Evolutionary conservation across 139 green algal genomes (phyloP).

Genomic region (Marvania coccoides): DNA sequence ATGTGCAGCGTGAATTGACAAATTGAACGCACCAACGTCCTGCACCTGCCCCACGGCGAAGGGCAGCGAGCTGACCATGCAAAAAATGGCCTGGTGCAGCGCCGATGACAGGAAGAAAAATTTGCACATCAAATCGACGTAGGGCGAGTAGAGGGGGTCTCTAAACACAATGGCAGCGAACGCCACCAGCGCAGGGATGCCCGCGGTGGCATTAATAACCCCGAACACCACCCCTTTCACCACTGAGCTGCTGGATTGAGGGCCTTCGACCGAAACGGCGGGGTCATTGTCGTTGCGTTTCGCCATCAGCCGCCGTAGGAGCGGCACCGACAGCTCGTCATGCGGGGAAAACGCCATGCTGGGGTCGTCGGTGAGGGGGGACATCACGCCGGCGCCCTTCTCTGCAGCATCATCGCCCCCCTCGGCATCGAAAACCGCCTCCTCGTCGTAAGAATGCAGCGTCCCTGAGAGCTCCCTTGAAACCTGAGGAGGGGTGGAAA

Average conservation of each 20-base stretch:
- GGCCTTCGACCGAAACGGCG: no score
- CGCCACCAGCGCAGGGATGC: constrained; percentile 62
- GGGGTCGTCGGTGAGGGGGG: not conserved
- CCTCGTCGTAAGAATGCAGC: not conserved
- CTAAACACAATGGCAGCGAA: constrained; percentile 65
- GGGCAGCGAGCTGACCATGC: constrained; percentile 37
- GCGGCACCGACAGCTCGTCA: no score
- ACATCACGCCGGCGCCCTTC: not conserved
- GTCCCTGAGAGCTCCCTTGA: not conserved
- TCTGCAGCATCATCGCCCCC: no score
- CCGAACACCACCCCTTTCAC: constrained; percentile 24
- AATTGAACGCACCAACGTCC: constrained; percentile 7
- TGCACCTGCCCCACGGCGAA: constrained; percentile 61
- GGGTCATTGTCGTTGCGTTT: no score
- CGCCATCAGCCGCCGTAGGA: no score
- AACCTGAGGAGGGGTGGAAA: no score
- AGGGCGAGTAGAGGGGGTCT: constrained; percentile 21
- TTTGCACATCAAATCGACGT: constrained; percentile 44
- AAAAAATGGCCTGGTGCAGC: constrained; percentile 64
- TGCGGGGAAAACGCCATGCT: not conserved
- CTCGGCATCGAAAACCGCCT: no score
- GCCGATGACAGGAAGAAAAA: constrained; percentile 50
- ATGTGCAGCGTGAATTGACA: no score
- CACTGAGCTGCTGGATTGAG: no score
- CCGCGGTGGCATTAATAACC: constrained; percentile 50